Conservation (phyloP, 305 asterid species). For the Andrographis paniculata region DNA sequence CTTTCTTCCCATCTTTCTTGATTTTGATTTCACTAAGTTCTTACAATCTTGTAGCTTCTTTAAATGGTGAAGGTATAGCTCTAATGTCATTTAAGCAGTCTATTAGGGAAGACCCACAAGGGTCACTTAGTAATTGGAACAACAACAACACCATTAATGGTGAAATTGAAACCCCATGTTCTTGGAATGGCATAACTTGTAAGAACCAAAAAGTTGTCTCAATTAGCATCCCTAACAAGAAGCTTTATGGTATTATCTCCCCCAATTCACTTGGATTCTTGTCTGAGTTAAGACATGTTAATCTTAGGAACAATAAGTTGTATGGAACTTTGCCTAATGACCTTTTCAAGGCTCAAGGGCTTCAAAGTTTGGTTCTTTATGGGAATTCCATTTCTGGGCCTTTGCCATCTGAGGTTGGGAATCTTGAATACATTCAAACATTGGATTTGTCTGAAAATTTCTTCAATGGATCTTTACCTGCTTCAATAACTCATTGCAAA, state of each 20-base stretch:
- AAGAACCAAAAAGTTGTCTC: slow-evolving; percentile 59
- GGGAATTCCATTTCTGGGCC: slow-evolving; percentile 68
- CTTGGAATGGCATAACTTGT: slow-evolving; percentile 91
- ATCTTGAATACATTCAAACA: slow-evolving; percentile 49
- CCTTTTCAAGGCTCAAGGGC: slow-evolving; percentile 45
- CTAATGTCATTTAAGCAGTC: slow-evolving; percentile 59
- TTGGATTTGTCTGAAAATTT: slow-evolving; percentile 71
- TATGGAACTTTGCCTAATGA: slow-evolving; percentile 47
- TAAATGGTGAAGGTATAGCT: slow-evolving; percentile 67
- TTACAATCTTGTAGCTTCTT: slow-evolving; percentile 38
- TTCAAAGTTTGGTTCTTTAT: slow-evolving; percentile 86
- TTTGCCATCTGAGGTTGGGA: slow-evolving; percentile 64
- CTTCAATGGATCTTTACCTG: slow-evolving; percentile 68
- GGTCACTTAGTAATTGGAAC: slow-evolving; percentile 69
- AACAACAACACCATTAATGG: slow-evolving; percentile 45
- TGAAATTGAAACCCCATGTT: slow-evolving; percentile 52
- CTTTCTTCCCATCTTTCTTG: slow-evolving; percentile 21
- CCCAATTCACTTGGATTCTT: slow-evolving; percentile 72
- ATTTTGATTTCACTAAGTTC: slow-evolving; percentile 24
- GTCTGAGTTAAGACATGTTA: slow-evolving; percentile 69
- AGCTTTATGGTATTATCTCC: slow-evolving; percentile 60
- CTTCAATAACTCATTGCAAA: slow-evolving; percentile 41
- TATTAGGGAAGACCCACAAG: slow-evolving; percentile 59
- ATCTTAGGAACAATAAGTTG: slow-evolving; percentile 63
- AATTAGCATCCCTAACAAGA: slow-evolving; percentile 69